A percentile compares a stretch with the other conserved stretches of the same genome.
Evolutionary conservation across 768 basidiomycete species (phyloP).

Genomic region (Pisolithus microcarpus): DNA sequence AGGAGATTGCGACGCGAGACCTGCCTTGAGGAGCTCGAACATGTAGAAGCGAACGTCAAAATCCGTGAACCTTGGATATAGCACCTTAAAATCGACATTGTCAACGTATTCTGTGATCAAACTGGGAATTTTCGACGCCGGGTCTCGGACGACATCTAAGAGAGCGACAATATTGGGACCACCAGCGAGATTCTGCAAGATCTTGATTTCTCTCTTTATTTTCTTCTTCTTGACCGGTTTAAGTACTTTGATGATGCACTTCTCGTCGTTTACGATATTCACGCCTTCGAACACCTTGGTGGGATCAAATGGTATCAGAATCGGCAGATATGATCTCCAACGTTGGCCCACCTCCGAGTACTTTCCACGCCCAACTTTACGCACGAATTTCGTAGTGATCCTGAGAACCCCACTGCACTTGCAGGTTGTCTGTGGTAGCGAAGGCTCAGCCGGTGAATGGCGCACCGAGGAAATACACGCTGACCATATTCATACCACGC

Average conservation of each 20-base stretch:
- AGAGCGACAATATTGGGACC: slow-evolving; percentile 93
- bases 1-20: slow-evolving; percentile 7
- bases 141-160: slow-evolving; percentile 93
- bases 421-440: slow-evolving; percentile 68
- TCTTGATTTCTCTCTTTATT: slow-evolving; percentile 98
- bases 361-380: slow-evolving; percentile 93
- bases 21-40: slow-evolving; percentile 88
- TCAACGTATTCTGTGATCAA: slow-evolving; percentile 97
- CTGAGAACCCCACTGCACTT: slow-evolving; percentile 96
- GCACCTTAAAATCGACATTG: slow-evolving; percentile 94
- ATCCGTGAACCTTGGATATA: slow-evolving; percentile 94
- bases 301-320: slow-evolving; percentile 7
- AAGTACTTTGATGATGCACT: slow-evolving; percentile 97
- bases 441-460: slow-evolving; percentile 10
- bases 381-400: slow-evolving; percentile 97
- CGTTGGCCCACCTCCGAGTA: slow-evolving; percentile 71
- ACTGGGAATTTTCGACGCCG: slow-evolving; percentile 93
- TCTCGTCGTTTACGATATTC: slow-evolving; percentile 84
- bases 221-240: slow-evolving; percentile 99
- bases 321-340: slow-evolving; percentile 5
- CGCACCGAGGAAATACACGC: slow-evolving; percentile 4
- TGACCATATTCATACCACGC: slow-evolving; percentile 96
- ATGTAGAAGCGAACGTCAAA: slow-evolving; percentile 96
- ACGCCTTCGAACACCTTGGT: slow-evolving; percentile 86
- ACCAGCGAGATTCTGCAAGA: slow-evolving; percentile 91